A percentile compares a stretch with the other conserved stretches of the same genome.
phyloP scores from a whole-genome alignment of 2,329 filamentous ascomycete genomes.

The Alternaria sp. region DNA sequence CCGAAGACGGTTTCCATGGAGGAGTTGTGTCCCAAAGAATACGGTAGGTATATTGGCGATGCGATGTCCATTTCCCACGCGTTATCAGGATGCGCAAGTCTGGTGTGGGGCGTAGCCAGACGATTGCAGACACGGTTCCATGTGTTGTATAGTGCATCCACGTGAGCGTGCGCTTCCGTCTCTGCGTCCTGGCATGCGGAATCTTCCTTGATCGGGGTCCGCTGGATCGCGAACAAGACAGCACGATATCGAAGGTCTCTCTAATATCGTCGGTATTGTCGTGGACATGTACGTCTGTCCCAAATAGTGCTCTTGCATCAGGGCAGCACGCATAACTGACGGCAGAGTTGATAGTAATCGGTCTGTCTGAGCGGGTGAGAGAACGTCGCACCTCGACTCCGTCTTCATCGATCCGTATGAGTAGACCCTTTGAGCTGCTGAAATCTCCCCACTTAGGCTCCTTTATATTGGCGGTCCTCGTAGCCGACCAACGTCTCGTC shows the following conservation, averaged over 20 bases:
- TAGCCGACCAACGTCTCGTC: not conserved
- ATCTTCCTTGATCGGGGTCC: not conserved
- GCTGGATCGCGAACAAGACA: not conserved
- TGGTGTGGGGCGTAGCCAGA: not conserved
- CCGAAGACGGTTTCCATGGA: not conserved
- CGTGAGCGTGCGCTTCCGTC: not conserved
- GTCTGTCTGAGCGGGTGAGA: not conserved
- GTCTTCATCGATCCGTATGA: not conserved
- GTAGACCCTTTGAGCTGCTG: not conserved
- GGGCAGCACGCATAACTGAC: not conserved
- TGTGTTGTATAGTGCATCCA: not conserved
- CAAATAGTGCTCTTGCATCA: not conserved
- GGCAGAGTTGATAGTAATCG: not conserved
- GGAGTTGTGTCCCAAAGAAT: not conserved
- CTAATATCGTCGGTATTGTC: not conserved
- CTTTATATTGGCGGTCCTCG: not conserved
- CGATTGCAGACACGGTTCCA: not conserved
- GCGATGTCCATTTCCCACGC: not conserved
- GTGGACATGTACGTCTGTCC: not conserved
- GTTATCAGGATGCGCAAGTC: not conserved
- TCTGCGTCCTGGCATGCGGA: not conserved
- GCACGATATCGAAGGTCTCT: not conserved
- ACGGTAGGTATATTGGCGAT: not conserved
- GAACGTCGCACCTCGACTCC: not conserved
- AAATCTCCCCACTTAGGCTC: not conserved